Percentiles rank a stretch among this genome's conserved stretches.
Conservation (phyloP, 768 basidiomycete genomes). For the Boletus vermiculosoides region DNA sequence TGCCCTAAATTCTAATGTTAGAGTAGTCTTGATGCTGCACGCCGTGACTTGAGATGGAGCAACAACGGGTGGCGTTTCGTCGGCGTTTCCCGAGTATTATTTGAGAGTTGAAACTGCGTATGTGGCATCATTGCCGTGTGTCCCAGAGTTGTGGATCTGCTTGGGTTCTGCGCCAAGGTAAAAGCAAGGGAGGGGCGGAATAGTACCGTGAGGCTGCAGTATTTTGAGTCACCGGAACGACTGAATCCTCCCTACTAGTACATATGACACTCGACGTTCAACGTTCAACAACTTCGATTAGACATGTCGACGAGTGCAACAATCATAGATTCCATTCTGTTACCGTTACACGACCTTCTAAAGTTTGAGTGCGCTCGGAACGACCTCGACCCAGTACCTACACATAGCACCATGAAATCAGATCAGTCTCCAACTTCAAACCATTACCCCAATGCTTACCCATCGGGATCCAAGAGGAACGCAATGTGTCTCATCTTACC, state of each 20-base stretch:
- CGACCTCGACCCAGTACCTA: slow-evolving; percentile 63
- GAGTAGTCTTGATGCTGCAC: no score
- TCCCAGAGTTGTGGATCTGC: no score
- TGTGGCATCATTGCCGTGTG: no score
- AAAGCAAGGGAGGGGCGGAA: neutral
- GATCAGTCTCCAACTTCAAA: neutral
- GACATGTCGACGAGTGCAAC: slow-evolving; percentile 1
- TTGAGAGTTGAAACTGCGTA: no score
- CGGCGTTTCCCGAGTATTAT: no score
- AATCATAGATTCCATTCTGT: neutral
- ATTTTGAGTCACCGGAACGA: no score
- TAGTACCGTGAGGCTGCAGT: no score
- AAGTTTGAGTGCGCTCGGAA: slow-evolving; percentile 36
- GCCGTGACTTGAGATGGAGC: no score
- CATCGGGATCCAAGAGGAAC: slow-evolving; percentile 84
- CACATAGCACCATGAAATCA: neutral
- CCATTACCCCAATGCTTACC: slow-evolving; percentile 40
- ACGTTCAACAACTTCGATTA: slow-evolving; percentile 1
- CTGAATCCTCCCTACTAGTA: no score
- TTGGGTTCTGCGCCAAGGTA: no score
- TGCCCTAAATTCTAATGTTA: no score
- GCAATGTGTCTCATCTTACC: slow-evolving; percentile 86
- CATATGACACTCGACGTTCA: neutral
- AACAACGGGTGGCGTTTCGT: no score
- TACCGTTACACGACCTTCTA: slow-evolving; percentile 10